Base-by-base conservation (phyloP, 768 basidiomycete genomes). In the Naganishia vishniacii region DNA sequence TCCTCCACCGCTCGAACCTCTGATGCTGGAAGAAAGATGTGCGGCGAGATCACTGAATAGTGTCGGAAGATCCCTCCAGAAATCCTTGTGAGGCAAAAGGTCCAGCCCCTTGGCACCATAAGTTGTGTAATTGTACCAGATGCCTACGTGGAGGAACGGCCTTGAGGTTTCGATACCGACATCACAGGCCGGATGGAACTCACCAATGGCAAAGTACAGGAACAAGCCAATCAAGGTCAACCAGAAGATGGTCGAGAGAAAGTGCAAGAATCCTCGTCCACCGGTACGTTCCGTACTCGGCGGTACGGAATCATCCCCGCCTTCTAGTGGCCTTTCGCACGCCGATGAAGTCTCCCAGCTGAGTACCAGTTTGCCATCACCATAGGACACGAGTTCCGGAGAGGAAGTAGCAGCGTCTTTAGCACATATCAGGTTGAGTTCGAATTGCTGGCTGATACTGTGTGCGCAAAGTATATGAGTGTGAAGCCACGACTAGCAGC, bases 61-160 rank as follows among this genome's bases (percentile, higher is more conserved):
- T 3, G 61, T 60, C 13, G 75, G 75, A 1, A 75, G 60, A 26
- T 75, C 74, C n/a, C 72, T 56, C 75, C 75, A 77, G 68, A 77
- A 77, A 45, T 77, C 75, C 23, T 75, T 71, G 61, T 78, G 76
- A 1, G 77, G 77, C 20, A 78, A 56, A 11, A 75, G 70, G 59
- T 78, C 77, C 71, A 74, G 72, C 0, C 77, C 77, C 56, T 65
- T 69, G 0, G 77, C 76, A 59, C 72, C 76, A 66, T 78, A 78
- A 45, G 76, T 77, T 45, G 77, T 73, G 47, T 74, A 75, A 44
- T 78, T 78, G 68, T 78, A 76, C 51, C 72, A 73, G 59, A 76
- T 76, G n/a, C 77, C 77, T 73, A 64, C n/a, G n/a, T n/a, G 53
- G 25, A 53, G 42, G 51, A 60, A 48, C 15, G 15, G 13, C 16